Conservation (phyloP, 208 protist genomes). For the Naegleria lovaniensis region DNA sequence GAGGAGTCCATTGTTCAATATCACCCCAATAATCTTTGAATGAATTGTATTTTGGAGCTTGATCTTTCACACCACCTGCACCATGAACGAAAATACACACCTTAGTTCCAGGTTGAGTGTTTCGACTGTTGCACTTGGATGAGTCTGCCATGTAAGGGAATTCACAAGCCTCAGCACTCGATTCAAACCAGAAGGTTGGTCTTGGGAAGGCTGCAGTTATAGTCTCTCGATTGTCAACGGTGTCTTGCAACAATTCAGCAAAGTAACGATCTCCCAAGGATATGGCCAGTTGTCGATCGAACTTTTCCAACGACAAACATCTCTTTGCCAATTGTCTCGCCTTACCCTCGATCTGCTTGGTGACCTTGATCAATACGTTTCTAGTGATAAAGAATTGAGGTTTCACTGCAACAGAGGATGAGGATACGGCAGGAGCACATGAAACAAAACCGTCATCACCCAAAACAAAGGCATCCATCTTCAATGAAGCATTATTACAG, state of each 20-base stretch:
- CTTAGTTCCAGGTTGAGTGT: neutral
- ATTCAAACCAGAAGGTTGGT: neutral
- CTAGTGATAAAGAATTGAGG: neutral
- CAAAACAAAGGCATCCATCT: neutral
- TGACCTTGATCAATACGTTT: neutral
- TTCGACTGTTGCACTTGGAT: neutral
- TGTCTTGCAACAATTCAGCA: neutral
- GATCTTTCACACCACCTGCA: neutral
- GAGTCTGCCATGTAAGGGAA: neutral
- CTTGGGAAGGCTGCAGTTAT: neutral
- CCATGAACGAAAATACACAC: conserved; percentile 22
- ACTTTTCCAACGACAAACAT: neutral
- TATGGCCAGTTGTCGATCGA: neutral
- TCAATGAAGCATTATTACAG: neutral
- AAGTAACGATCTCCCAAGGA: neutral
- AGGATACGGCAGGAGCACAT: neutral
- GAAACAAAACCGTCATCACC: neutral
- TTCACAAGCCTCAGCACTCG: neutral
- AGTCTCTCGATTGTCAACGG: neutral
- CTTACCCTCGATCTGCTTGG: neutral
- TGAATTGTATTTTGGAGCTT: neutral
- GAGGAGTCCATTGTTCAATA: conserved; percentile 2
- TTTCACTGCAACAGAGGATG: too few relatives aligned
- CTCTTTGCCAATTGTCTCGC: neutral
- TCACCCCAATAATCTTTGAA: conserved; percentile 12